phyloP scores from a whole-genome alignment of 768 basidiomycete species.

The Tephrocybe rancida region DNA sequence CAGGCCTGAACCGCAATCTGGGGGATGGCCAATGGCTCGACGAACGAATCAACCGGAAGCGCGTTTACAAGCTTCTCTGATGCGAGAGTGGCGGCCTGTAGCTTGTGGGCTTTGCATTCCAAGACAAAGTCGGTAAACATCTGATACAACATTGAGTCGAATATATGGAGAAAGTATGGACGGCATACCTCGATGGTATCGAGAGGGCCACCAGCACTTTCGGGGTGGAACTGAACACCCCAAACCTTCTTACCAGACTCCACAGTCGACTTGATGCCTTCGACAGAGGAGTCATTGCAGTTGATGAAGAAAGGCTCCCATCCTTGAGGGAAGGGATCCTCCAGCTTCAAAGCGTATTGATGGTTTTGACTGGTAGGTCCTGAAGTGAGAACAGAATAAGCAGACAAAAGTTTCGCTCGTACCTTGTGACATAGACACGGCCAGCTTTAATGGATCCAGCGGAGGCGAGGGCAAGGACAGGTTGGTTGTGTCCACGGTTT shows the following conservation, averaged over 20 bases:
- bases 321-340: constrained; percentile 93
- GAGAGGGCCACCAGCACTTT: constrained; percentile 96
- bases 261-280: constrained; percentile 94
- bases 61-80: neutral
- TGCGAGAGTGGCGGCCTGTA: constrained; percentile 24
- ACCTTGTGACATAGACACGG: constrained; percentile 96
- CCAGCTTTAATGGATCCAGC: constrained; percentile 94
- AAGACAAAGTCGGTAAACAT: constrained; percentile 94
- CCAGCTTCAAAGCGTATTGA: constrained; percentile 94
- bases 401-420: constrained; percentile 12
- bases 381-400: constrained; percentile 6
- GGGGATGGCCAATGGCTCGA: constrained; percentile 8
- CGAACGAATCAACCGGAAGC: constrained; percentile 1
- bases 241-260: constrained; percentile 91
- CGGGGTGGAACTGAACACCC: constrained; percentile 99
- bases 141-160: constrained; percentile 33
- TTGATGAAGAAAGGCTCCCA: constrained; percentile 99
- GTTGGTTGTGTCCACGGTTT: constrained; percentile 99
- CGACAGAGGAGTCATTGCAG: constrained; percentile 98
- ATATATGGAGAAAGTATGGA: neutral
- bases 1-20: constrained; percentile 16
- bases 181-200: constrained; percentile 91
- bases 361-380: constrained; percentile 78
- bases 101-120: constrained; percentile 71
- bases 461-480: constrained; percentile 93